Evolutionary conservation across 2,329 filamentous ascomycete species (phyloP).

Genomic region (Tolypocladium nubicola): DNA sequence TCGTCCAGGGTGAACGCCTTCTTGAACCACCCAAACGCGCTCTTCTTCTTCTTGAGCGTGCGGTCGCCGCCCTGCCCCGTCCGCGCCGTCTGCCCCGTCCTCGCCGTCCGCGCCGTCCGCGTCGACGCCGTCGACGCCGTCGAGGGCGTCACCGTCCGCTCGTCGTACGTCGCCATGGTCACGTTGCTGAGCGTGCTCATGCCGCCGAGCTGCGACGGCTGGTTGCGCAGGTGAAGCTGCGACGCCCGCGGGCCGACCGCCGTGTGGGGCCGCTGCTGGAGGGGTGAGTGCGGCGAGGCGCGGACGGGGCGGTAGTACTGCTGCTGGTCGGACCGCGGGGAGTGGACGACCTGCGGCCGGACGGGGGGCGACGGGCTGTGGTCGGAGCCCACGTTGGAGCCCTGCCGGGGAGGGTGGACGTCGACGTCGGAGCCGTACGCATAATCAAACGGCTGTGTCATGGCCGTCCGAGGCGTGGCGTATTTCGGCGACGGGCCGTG

Average conservation of each 20-base stretch:
- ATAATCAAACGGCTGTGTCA: constrained; percentile 28
- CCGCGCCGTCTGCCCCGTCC: background rate
- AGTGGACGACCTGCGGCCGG: constrained; percentile 15
- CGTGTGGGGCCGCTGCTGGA: constrained; percentile 49
- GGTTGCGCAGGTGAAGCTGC: constrained; percentile 29
- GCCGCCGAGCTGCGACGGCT: constrained; percentile 39
- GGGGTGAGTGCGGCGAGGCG: constrained; percentile 51
- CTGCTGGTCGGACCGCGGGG: constrained; percentile 24
- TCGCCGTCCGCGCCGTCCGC: constrained; percentile 5
- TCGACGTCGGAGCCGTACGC: constrained; percentile 39
- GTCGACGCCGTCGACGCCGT: constrained; percentile 13
- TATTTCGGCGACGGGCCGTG: constrained; percentile 19
- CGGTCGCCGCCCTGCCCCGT: constrained; percentile 18
- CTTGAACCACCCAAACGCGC: constrained; percentile 58
- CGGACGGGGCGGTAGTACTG: constrained; percentile 53
- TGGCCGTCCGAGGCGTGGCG: constrained; percentile 18
- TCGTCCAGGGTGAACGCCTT: constrained; percentile 57
- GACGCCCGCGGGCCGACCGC: constrained; percentile 25
- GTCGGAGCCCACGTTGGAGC: constrained; percentile 23
- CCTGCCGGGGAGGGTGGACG: constrained; percentile 18
- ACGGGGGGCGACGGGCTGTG: constrained; percentile 14
- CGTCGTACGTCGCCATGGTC: constrained; percentile 34
- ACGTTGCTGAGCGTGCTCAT: constrained; percentile 49
- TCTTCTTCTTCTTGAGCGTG: constrained; percentile 54
- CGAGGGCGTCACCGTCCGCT: constrained; percentile 16